phyloP scores from a whole-genome alignment of 1,284 basidiomycete species.

The Inonotus hispidus region DNA sequence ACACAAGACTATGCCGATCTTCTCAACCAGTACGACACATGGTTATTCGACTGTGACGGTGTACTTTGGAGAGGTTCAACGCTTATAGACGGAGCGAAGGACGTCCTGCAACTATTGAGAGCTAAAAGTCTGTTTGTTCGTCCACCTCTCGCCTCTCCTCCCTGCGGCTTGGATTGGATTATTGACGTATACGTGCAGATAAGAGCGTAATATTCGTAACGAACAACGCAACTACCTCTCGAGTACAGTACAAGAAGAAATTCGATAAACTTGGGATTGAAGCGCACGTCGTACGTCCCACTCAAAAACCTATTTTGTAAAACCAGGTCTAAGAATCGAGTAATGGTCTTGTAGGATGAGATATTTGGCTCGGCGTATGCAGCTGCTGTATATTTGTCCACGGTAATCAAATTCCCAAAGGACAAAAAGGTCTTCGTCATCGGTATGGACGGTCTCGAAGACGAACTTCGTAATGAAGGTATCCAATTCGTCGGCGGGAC shows the following conservation, averaged over 20 bases:
- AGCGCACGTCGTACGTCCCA: conserved; percentile 67
- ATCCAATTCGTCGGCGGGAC: conserved; percentile 82
- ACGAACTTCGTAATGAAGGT: conserved; percentile 85
- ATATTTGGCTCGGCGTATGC: conserved; percentile 96
- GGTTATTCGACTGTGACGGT: conserved; percentile 96
- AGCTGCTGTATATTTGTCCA: conserved; percentile 87
- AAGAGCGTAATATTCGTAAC: conserved; percentile 95
- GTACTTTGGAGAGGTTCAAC: conserved; percentile 89
- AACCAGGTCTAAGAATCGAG: background rate
- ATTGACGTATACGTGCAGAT: conserved; percentile 37
- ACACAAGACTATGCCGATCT: conserved; percentile 50
- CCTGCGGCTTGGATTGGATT: background rate
- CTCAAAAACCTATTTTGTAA: background rate
- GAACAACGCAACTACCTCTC: conserved; percentile 96
- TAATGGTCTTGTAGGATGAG: conserved; percentile 61
- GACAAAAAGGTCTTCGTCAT: conserved; percentile 96
- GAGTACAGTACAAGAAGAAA: conserved; percentile 82
- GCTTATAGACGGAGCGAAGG: conserved; percentile 70
- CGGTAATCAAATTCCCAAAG: conserved; percentile 83
- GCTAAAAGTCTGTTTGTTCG: conserved; percentile 51
- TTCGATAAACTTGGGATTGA: conserved; percentile 88
- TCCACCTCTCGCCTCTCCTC: background rate
- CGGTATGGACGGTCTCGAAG: conserved; percentile 88
- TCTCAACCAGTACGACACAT: conserved; percentile 82
- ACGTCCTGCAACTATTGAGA: conserved; percentile 67